Percentiles rank a stretch among this genome's conserved stretches.
Evolutionary conservation across 352 stramenopile genomes (phyloP).

Genomic region (Hyaloperonospora brassicae): DNA sequence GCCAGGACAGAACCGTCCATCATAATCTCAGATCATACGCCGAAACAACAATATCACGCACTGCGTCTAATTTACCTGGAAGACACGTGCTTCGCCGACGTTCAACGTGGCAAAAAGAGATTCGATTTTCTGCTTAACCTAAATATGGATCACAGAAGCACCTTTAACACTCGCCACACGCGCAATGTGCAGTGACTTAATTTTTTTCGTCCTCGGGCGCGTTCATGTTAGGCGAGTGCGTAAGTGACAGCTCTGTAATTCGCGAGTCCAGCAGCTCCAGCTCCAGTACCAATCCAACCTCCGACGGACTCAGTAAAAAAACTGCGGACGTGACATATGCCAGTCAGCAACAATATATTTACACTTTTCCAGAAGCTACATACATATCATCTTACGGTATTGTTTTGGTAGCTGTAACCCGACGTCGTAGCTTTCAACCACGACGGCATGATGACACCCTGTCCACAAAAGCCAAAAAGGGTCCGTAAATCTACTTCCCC

Average conservation of each 20-base stretch:
- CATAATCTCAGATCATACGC: not conserved
- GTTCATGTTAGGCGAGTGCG: constrained; percentile 79
- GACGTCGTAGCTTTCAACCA: constrained; percentile 65
- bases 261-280: constrained; percentile 69
- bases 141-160: constrained; percentile 48
- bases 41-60: not conserved
- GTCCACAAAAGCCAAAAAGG: constrained; percentile 7
- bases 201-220: constrained; percentile 43
- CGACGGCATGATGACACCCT: constrained; percentile 79
- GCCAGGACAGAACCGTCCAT: not conserved
- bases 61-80: constrained; percentile 23
- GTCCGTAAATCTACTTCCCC: constrained; percentile 5
- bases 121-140: constrained; percentile 42
- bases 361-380: not conserved
- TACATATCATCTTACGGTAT: constrained; percentile 41
- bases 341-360: constrained; percentile 4
- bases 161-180: constrained; percentile 36
- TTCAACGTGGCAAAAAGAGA: constrained; percentile 55
- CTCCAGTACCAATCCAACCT: constrained; percentile 68
- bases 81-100: constrained; percentile 54
- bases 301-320: constrained; percentile 67
- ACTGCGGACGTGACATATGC: constrained; percentile 35
- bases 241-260: constrained; percentile 54
- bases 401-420: constrained; percentile 77
- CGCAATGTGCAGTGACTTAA: constrained; percentile 42